phyloP scores from a whole-genome alignment of 2,329 filamentous ascomycete species.

The Pseudogymnoascus sp. region DNA sequence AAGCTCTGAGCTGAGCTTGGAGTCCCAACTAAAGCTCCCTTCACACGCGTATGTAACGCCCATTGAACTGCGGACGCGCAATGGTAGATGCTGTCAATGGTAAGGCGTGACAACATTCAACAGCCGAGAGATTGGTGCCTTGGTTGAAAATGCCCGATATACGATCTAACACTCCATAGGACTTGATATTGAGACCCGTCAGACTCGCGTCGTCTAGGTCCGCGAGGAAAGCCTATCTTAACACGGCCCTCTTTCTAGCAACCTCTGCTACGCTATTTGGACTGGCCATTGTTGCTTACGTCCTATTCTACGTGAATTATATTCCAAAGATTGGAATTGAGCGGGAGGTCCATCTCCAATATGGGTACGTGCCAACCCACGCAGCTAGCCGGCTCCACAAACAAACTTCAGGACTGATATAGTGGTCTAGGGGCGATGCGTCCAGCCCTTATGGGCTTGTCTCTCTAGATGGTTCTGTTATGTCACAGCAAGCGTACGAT shows the following conservation, averaged over 20 bases:
- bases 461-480: constrained; percentile 41
- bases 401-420: not conserved
- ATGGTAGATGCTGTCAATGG: not conserved
- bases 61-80: not conserved
- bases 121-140: not conserved
- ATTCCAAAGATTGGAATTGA: constrained; percentile 59
- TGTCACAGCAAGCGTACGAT: constrained; percentile 75
- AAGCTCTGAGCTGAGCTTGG: constrained; percentile 5
- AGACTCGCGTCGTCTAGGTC: constrained; percentile 51
- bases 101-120: not conserved
- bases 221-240: constrained; percentile 58
- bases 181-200: constrained; percentile 45
- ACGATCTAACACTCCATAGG: constrained; percentile 32
- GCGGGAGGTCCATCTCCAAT: constrained; percentile 59
- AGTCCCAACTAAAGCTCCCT: not conserved
- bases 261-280: constrained; percentile 49
- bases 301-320: constrained; percentile 61
- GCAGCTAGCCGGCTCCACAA: not conserved
- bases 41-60: not conserved
- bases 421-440: constrained; percentile 30
- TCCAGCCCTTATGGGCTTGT: constrained; percentile 28
- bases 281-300: constrained; percentile 54
- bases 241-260: constrained; percentile 34
- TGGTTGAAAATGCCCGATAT: not conserved
- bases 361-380: constrained; percentile 39